A percentile compares a stretch with the other conserved stretches of the same genome.
phyloP scores from a whole-genome alignment of 164 flowering plant species.

The Magnolia changhungtana region DNA sequence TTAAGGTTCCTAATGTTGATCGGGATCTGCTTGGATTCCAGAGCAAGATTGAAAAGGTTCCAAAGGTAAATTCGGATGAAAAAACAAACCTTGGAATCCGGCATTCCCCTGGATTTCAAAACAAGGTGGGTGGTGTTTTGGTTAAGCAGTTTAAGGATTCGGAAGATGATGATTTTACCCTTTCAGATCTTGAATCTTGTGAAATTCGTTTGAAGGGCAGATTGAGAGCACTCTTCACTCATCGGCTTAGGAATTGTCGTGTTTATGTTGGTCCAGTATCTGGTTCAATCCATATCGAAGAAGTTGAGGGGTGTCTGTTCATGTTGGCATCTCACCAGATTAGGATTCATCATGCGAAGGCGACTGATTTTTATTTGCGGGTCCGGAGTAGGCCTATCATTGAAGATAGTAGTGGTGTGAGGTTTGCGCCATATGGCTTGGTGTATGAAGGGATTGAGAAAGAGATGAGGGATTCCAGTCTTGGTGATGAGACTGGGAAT shows the following conservation, averaged over 20 bases:
- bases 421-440: slow-evolving; percentile 79
- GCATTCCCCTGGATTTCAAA: slow-evolving; percentile 65
- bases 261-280: slow-evolving; percentile 71
- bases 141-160: slow-evolving; percentile 38
- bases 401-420: slow-evolving; percentile 66
- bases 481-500: slow-evolving; percentile 75
- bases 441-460: slow-evolving; percentile 62
- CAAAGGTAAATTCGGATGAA: background rate
- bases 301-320: slow-evolving; percentile 63
- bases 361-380: slow-evolving; percentile 68
- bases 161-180: slow-evolving; percentile 61
- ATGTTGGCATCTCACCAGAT: slow-evolving; percentile 90
- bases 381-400: slow-evolving; percentile 85
- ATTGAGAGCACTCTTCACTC: slow-evolving; percentile 56
- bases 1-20: background rate
- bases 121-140: slow-evolving; percentile 37
- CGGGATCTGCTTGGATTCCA: no score
- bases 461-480: slow-evolving; percentile 56
- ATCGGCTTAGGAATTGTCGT: slow-evolving; percentile 54
- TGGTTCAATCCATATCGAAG: slow-evolving; percentile 81
- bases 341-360: slow-evolving; percentile 67
- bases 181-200: slow-evolving; percentile 63
- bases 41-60: background rate
- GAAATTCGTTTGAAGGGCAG: slow-evolving; percentile 62
- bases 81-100: slow-evolving; percentile 2